Evolutionary conservation across 371 early-diverging fungal genomes (phyloP).

Genomic region (Rozella allomycis): DNA sequence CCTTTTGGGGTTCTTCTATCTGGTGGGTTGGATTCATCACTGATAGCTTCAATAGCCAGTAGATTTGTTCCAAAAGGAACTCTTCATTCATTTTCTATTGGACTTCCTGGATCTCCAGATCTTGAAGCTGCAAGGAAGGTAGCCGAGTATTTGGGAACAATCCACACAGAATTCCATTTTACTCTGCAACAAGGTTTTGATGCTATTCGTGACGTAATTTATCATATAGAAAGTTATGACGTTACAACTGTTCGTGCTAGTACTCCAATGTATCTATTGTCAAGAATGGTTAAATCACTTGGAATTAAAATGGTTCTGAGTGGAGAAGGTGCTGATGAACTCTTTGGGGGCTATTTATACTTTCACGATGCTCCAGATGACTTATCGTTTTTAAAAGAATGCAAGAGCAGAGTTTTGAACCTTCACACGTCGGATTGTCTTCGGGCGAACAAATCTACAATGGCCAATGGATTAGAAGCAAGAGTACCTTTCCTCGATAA

Average conservation of each 20-base stretch:
- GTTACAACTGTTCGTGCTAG: slow-evolving; percentile 95
- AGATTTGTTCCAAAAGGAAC: slow-evolving; percentile 13
- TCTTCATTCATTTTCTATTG: slow-evolving; percentile 86
- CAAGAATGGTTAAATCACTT: slow-evolving; percentile 85
- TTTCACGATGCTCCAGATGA: slow-evolving; percentile 79
- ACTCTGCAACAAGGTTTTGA: slow-evolving; percentile 85
- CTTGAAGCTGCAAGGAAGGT: slow-evolving; percentile 68
- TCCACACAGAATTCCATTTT: slow-evolving; percentile 85
- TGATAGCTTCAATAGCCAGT: slow-evolving; percentile 79
- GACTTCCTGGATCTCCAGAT: slow-evolving; percentile 82
- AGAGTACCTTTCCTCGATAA: slow-evolving; percentile 89
- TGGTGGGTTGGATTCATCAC: slow-evolving; percentile 80
- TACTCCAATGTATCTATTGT: slow-evolving; percentile 88
- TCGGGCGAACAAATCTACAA: slow-evolving; percentile 91
- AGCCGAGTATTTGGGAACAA: slow-evolving; percentile 62
- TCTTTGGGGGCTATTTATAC: slow-evolving; percentile 91
- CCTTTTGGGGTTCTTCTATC: slow-evolving; percentile 85
- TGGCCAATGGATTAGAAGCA: slow-evolving; percentile 95
- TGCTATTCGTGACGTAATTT: slow-evolving; percentile 78
- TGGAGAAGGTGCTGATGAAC: slow-evolving; percentile 89
- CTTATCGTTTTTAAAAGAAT: slow-evolving; percentile 60
- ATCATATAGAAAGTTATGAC: slow-evolving; percentile 91
- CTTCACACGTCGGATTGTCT: slow-evolving; percentile 82
- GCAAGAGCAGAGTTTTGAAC: slow-evolving; percentile 69
- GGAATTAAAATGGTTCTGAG: slow-evolving; percentile 95